Conservation (phyloP, 1,284 basidiomycete species). For the Ceratobasidium sp. region DNA sequence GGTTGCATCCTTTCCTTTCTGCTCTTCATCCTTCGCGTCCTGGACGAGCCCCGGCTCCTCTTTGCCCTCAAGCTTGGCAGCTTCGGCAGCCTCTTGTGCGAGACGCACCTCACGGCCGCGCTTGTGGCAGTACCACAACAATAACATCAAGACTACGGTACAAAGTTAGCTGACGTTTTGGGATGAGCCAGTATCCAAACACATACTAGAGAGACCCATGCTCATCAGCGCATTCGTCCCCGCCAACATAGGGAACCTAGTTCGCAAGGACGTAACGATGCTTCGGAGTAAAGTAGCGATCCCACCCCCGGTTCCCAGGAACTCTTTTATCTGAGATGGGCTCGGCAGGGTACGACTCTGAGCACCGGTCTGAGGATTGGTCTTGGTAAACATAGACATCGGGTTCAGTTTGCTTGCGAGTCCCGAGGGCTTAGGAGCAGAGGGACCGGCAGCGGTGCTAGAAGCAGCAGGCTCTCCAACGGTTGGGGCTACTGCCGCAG, state of each 20-base stretch:
- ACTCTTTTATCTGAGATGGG: constrained; percentile 35
- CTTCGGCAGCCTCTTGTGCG: constrained; percentile 31
- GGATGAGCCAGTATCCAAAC: too few species aligned
- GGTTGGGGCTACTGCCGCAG: constrained; percentile 28
- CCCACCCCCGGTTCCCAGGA: constrained; percentile 36
- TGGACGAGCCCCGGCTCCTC: constrained; percentile 24
- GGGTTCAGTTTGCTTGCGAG: constrained; percentile 40
- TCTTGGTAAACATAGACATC: constrained; percentile 39
- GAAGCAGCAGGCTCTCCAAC: constrained; percentile 9
- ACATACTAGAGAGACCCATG: constrained; percentile 41
- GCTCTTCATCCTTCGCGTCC: constrained; percentile 8
- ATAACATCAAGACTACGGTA: constrained; percentile 32
- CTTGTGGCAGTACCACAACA: constrained; percentile 45
- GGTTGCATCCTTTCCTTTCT: neutral
- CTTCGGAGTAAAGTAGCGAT: constrained; percentile 35
- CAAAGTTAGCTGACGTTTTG: neutral
- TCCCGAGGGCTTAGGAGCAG: constrained; percentile 14
- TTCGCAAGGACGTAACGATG: constrained; percentile 31
- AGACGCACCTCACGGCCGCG: constrained; percentile 41
- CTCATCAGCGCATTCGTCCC: constrained; percentile 42
- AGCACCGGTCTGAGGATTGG: constrained; percentile 38
- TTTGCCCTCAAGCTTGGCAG: constrained; percentile 10
- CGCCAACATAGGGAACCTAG: constrained; percentile 36
- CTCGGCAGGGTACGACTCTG: constrained; percentile 31
- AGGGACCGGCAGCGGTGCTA: neutral